phyloP scores from a whole-genome alignment of 108 stramenopile genomes.

The Stephanodiscus minutulus region DNA sequence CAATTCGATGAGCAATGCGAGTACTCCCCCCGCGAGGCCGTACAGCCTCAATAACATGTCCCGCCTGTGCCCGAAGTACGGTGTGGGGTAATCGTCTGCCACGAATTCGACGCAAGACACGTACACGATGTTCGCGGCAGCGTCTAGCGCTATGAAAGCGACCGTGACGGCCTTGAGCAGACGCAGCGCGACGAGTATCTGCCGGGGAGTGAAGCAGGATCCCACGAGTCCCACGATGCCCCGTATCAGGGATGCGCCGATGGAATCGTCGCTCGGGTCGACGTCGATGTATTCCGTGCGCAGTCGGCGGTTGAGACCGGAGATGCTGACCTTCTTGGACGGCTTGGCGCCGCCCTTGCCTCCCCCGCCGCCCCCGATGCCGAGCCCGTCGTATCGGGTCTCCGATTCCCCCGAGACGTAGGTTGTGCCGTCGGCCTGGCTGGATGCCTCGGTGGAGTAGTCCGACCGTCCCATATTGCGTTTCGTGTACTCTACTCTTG shows the following conservation, averaged over 20 bases:
- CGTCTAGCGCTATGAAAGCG: conserved; percentile 62
- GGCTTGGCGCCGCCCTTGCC: background rate
- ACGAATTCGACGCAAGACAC: conserved; percentile 69
- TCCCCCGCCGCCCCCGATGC: background rate
- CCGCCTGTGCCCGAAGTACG: conserved; percentile 60
- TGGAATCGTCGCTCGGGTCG: conserved; percentile 38
- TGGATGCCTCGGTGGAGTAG: conserved; percentile 23
- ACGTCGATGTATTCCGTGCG: conserved; percentile 48
- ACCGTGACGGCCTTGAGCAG: conserved; percentile 74
- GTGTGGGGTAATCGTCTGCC: conserved; percentile 27
- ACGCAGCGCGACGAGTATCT: conserved; percentile 64
- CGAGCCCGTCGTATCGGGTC: too few relatives aligned
- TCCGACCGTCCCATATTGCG: conserved; percentile 34
- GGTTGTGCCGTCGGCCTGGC: conserved; percentile 18
- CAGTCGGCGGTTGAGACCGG: conserved; percentile 41
- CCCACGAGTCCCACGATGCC: conserved; percentile 45
- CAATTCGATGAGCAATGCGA: conserved; percentile 72
- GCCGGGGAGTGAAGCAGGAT: conserved; percentile 60
- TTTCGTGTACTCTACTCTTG: too few relatives aligned
- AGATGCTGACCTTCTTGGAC: conserved; percentile 13
- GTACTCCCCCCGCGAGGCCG: conserved; percentile 47
- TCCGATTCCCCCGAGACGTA: conserved; percentile 6
- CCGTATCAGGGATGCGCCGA: conserved; percentile 27
- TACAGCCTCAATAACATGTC: conserved; percentile 73
- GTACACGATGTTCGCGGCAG: conserved; percentile 66